phyloP scores from a whole-genome alignment of 2,329 filamentous ascomycete genomes.

The Hortaea werneckii region DNA sequence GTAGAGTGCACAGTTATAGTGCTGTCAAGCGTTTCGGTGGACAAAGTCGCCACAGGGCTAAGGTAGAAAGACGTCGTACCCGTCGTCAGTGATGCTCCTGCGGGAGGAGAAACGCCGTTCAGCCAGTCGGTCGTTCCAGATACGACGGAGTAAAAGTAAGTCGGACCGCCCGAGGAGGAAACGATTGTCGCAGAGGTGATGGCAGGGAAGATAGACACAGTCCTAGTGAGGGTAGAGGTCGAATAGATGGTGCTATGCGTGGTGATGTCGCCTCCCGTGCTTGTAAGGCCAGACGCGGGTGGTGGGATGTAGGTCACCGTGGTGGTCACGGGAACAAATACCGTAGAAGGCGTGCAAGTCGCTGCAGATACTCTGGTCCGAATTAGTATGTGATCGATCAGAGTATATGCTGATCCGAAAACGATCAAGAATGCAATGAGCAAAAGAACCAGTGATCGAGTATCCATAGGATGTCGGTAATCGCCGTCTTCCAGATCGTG shows the following conservation, averaged over 20 bases:
- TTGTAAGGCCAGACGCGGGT: neutral
- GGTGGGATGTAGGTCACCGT: constrained; percentile 3
- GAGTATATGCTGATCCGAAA: constrained; percentile 12
- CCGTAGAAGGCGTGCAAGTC: constrained; percentile 15
- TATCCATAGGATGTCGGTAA: neutral
- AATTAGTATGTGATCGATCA: constrained; percentile 21
- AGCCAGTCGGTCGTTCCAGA: constrained; percentile 18
- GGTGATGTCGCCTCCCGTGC: neutral
- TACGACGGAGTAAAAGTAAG: constrained; percentile 9
- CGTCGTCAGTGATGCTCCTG: constrained; percentile 13
- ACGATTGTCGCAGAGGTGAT: constrained; percentile 1
- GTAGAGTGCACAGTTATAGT: constrained; percentile 9
- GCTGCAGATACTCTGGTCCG: constrained; percentile 19
- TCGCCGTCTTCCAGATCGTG: neutral
- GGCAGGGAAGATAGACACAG: constrained; percentile 10
- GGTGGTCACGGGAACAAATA: constrained; percentile 16
- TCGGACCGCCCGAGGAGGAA: constrained; percentile 4
- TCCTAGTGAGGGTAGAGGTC: constrained; percentile 10
- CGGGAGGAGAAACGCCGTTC: constrained; percentile 16
- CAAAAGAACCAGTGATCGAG: constrained; percentile 7
- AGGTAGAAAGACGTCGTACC: constrained; percentile 15
- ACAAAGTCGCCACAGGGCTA: constrained; percentile 5
- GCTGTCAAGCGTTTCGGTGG: constrained; percentile 8
- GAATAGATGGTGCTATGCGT: constrained; percentile 8
- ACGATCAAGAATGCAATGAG: constrained; percentile 14